These are phyloP conservation scores for Mycena polygramma DNA, from an alignment of 768 basidiomycete genomes.

Conservation along the genomic window DNA sequence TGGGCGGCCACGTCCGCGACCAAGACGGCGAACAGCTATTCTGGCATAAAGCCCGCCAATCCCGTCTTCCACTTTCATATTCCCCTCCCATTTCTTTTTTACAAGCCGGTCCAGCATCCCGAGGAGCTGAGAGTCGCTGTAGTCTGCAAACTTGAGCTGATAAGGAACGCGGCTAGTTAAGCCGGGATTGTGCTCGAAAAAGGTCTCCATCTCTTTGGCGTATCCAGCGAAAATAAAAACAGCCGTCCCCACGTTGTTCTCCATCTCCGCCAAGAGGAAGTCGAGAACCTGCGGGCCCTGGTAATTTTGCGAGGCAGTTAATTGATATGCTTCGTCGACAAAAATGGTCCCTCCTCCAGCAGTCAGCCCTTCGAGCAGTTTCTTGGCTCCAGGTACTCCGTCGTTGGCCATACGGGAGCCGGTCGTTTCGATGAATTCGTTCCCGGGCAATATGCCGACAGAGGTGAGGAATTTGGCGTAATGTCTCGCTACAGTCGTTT, in stretches of 20 bases:
- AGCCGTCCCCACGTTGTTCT: constrained; percentile 72
- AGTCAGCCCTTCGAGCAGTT: constrained; percentile 59
- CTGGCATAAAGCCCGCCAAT: constrained; percentile 65
- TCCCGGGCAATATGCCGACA: constrained; percentile 64
- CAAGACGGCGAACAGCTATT: constrained; percentile 71
- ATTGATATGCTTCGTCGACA: constrained; percentile 81
- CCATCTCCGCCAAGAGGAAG: constrained; percentile 81
- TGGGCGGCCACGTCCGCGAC: constrained; percentile 66
- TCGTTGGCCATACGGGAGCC: constrained; percentile 71
- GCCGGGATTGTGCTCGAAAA: constrained; percentile 84
- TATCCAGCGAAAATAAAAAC: constrained; percentile 83
- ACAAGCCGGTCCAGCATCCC: constrained; percentile 65
- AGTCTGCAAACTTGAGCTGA: constrained; percentile 70
- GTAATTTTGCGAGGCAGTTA: constrained; percentile 61
- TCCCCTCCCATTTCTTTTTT: constrained; percentile 58
- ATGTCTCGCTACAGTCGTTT: constrained; percentile 76
- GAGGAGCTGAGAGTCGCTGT: constrained; percentile 68
- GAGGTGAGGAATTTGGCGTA: constrained; percentile 75
- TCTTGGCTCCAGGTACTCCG: constrained; percentile 66
- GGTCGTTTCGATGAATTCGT: constrained; percentile 71
- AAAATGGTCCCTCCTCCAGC: constrained; percentile 77
- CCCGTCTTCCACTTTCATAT: constrained; percentile 70
- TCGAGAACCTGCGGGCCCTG: constrained; percentile 73
- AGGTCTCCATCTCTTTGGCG: constrained; percentile 79
- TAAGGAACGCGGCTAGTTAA: constrained; percentile 77